Conservation (phyloP, 768 basidiomycete genomes). For the Strobilomyces dryophilus region DNA sequence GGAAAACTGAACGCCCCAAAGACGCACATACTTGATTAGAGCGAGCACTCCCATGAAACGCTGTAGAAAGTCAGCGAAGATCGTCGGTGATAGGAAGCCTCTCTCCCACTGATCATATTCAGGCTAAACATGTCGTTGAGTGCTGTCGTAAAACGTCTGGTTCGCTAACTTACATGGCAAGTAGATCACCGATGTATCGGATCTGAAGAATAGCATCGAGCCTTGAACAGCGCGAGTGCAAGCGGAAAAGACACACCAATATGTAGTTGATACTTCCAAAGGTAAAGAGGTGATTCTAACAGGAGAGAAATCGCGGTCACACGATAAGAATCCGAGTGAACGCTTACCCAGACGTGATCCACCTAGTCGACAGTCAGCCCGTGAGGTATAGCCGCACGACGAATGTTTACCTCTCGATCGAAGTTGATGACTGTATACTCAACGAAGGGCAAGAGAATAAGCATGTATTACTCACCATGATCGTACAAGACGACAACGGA, state of each 20-base stretch:
- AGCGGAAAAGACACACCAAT: constrained; percentile 12
- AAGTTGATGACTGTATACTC: constrained; percentile 10
- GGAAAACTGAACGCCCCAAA: neutral
- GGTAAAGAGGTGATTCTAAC: constrained; percentile 1
- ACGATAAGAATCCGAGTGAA: neutral
- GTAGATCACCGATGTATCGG: constrained; percentile 20
- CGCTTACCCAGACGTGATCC: constrained; percentile 19
- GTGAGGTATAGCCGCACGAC: neutral
- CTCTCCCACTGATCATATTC: constrained; percentile 7
- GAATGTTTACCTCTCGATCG: constrained; percentile 12
- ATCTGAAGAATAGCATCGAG: constrained; percentile 7
- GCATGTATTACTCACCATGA: constrained; percentile 7
- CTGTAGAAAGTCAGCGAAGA: neutral
- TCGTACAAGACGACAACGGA: constrained; percentile 16
- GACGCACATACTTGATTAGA: constrained; percentile 5
- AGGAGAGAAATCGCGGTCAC: neutral
- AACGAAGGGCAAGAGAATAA: neutral
- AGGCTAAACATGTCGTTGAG: constrained; percentile 3
- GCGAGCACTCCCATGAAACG: constrained; percentile 10
- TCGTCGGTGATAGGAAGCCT: neutral
- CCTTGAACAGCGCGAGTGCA: neutral
- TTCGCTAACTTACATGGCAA: constrained; percentile 14
- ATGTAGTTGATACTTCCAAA: constrained; percentile 20
- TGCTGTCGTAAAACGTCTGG: neutral
- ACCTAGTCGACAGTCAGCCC: constrained; percentile 6